Base-by-base conservation (phyloP, 768 basidiomycete genomes). In the Rhizopogon vesiculosus region DNA sequence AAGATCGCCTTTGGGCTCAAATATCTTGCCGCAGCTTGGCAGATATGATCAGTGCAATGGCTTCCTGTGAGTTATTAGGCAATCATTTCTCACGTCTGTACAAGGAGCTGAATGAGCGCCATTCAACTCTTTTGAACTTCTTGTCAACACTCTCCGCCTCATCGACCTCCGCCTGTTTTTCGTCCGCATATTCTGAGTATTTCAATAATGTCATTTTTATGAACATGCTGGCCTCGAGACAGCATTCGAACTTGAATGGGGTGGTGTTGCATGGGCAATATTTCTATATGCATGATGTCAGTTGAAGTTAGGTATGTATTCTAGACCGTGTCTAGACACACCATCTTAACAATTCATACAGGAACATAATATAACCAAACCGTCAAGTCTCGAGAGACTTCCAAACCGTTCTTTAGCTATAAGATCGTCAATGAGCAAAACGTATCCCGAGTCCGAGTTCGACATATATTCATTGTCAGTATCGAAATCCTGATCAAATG, bases 301-400 rank as follows among this genome's bases (percentile, higher is more conserved):
- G 64, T 62, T 0, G 54, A 41, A 4, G 67, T 6, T 31, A 18
- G 19, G 22, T 61, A 64, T 1, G 29, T 28, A 3, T 54, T n/a
- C 61, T 57, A 60, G 4, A 62, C 38, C 0, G 58, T 61, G 45
- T 70, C 65, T 0, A 56, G 59, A 38, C 54, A 53, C 1, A 65
- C 62, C 61, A 66, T 70, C 51, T 68, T 69, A 73, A 73, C 6
- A 71, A 46, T 0, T 68, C 68, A 18, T 60, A 46, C 72, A 76
- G 56, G 45, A 67, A 74, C 2, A 76, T 59, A 1, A 74, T 55
- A 44, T 46, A 16, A 74, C 53, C 1, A 70, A 61, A 3, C 9
- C 9, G 55, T 78, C 74, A 5, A 60, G 56, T 9, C 58, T 41
- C 3, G 68, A 67, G 3, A 57, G 58, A 13, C 19, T n/a, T 55